Evolutionary conservation across 169 alveolate genomes (phyloP).

Genomic region (Sarcocystis neurona): DNA sequence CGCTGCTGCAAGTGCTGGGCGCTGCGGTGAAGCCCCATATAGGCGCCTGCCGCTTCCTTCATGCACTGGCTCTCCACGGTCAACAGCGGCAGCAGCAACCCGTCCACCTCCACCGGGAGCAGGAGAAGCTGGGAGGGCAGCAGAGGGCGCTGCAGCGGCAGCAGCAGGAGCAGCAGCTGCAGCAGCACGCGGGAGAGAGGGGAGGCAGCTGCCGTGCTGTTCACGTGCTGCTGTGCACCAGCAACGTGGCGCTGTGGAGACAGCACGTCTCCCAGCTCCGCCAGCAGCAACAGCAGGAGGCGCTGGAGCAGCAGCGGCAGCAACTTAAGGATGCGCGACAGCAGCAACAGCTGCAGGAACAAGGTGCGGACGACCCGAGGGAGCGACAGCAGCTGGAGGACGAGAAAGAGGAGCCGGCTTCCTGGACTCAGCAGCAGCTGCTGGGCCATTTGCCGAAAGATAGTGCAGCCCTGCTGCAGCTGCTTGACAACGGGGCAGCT

Average conservation of each 20-base stretch:
- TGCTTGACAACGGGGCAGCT: not conserved
- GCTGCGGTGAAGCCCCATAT: constrained; percentile 9
- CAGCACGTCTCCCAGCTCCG: not conserved
- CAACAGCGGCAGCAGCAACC: no score
- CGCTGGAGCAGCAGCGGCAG: not conserved
- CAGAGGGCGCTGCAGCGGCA: no score
- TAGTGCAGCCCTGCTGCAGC: no score
- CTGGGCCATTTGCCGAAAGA: no score
- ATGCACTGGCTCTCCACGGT: not conserved
- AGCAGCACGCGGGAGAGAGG: not conserved
- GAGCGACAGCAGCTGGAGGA: not conserved
- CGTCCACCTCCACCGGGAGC: no score
- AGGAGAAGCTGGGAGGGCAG: no score
- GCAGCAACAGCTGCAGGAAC: not conserved
- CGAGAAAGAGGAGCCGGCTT: not conserved
- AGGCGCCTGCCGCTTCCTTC: constrained; percentile 5
- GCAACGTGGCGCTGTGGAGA: constrained; percentile 2
- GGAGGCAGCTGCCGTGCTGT: not conserved
- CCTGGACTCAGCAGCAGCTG: not conserved
- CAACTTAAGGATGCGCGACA: no score
- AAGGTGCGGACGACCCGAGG: not conserved
- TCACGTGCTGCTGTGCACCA: constrained; percentile 1
- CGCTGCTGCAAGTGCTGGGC: not conserved
- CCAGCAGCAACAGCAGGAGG: not conserved
- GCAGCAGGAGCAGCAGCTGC: no score